These are phyloP conservation scores for Rhizomucor pusillus DNA, from an alignment of 371 early-diverging fungal species.

Conservation along the genomic window DNA sequence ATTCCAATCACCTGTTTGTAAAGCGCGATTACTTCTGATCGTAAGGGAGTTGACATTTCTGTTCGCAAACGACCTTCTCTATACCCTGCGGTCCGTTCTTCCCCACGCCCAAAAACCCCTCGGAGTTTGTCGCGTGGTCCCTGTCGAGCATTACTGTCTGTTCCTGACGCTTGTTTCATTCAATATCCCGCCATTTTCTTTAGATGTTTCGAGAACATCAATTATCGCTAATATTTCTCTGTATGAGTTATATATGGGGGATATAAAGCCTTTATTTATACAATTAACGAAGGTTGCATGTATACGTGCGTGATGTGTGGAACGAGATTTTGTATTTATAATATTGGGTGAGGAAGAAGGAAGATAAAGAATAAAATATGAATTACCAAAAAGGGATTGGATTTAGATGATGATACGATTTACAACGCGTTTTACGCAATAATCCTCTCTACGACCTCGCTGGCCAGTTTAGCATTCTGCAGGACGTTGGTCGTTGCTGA, in stretches of 20 bases:
- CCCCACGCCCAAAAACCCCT: too few species aligned
- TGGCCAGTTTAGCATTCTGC: constrained; percentile 55
- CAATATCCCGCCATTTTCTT: too few species aligned
- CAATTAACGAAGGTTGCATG: background rate
- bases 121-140: too few species aligned
- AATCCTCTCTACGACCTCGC: constrained; percentile 61
- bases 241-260: too few species aligned
- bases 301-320: background rate
- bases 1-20: constrained; percentile 58
- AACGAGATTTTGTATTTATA: background rate
- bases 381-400: background rate
- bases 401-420: background rate
- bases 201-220: too few species aligned
- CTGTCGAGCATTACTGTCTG: background rate
- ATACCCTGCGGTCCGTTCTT: too few species aligned
- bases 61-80: too few species aligned
- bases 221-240: too few species aligned
- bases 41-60: constrained; percentile 29
- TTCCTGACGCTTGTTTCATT: background rate
- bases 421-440: constrained; percentile 24
- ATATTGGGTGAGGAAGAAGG: background rate
- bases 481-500: constrained; percentile 44
- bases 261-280: background rate
- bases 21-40: constrained; percentile 48
- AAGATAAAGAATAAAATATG: background rate